Base-by-base conservation (phyloP, 2,329 filamentous ascomycete genomes). In the Exserohilum rostratum region DNA sequence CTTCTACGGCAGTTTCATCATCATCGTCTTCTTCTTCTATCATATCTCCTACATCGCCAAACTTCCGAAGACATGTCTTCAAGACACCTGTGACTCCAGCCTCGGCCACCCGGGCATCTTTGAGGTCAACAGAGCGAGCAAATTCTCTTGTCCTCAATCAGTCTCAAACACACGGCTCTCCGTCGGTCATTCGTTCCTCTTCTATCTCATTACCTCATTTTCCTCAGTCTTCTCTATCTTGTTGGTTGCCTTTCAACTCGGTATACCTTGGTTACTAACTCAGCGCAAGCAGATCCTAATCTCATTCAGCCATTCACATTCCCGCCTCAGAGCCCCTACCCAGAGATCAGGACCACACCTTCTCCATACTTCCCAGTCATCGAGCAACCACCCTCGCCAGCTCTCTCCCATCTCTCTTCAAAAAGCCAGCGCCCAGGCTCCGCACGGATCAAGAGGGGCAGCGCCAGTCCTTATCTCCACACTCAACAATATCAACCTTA, bases 381-480 rank as follows among this genome's bases (percentile, higher is more conserved):
- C n/a, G 72, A 76, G 50, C 77, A 78, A 51, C 83, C 85, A 38
- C 78, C 83, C 38, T 90, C 88, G 1, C 88, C 89, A 3, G 84
- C 85, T n/a, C 80, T 85, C 46, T 85, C 86, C 11, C 82, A 84
- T 13, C 76, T 79, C 60, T 81, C 80, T 13, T 68, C 73, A 17
- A 73, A 75, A 39, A 80, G 78, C 65, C 78, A 77, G 22, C 71
- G 73, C 17, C 68, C 73, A n/a, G 74, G 70, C 31, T 77, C 74
- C 10, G 67, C 67, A 46, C 73, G 72, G 43, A 68, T 80, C 52
- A 78, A 85, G 65, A 80, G 61, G 30, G 83, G 81, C 58, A 86
- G 83, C 69, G 81, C 84, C 12, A 90, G 89, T n/a, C 89, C 89
- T 3, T 88, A 87, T 67, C 80, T 88, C 56, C 83, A 83, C 59